Base-by-base conservation (phyloP, 495 filamentous ascomycete species). In the Xylaria bambusicola region DNA sequence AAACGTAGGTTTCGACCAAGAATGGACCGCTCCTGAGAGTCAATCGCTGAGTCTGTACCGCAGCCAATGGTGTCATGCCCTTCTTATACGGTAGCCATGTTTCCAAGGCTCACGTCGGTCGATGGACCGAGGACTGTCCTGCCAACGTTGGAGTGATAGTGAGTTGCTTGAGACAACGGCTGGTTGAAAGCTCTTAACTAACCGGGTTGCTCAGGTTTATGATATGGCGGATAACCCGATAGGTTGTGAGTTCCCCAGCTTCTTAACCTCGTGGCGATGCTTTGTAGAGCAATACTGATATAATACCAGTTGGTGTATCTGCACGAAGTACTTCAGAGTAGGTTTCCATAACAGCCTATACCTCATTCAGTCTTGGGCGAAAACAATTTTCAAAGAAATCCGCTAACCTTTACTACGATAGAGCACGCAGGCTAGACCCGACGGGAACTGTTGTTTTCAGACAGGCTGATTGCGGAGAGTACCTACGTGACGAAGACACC, bases 21-120 rank as follows among this genome's bases (percentile, higher is more conserved):
- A 3, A 29, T 17, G 26, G 2, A 18, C 17, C 8, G 3, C 15
- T 44, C 24, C 29, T 8, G 6, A n/a, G 20, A 61, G 20, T 18
- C 18, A n/a, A 17, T n/a, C 44, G 73, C 58, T 61, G 47, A 61
- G 20, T 21, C 17, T 31, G 9, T 42, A 18, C 12, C 17, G 10
- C 44, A 61, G 58, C 85, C 21, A 99, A 99, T 75, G 94, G 95
- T 46, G 91, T 92, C 72, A 94, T 96, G 89, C 91, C 92, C 35
- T 96, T 91, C 72, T 75, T 96, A 13, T 98, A 98, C 74, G 94
- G 92, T 29, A 87, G 88, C 26, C 88, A 95, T 69, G 81, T 97
- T 23, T 83, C 94, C 42, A 96, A 96, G 75, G 94, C 95, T 20
- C 94, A 98, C 74, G 84, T 97, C 0, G 91, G 90, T 20, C 77